Conservation (phyloP, 2,329 filamentous ascomycete genomes). For the Ceratocystis cubensis region DNA sequence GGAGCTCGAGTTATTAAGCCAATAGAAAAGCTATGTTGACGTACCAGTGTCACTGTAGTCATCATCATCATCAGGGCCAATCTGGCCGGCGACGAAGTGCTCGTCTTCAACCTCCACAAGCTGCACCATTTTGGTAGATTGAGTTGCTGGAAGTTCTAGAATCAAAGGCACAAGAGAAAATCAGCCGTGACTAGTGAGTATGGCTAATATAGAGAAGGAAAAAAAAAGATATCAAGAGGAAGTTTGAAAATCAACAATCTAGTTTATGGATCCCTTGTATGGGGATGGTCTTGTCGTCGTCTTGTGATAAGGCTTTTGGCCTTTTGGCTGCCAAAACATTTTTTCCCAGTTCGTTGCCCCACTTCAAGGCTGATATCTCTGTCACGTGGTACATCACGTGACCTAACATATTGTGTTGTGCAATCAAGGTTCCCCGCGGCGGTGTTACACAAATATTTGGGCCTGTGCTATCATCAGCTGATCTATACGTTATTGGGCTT, state of each 20-base stretch:
- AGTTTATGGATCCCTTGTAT: too few relatives aligned
- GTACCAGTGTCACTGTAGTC: conserved; percentile 90
- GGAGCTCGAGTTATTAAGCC: background rate
- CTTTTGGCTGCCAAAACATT: conserved; percentile 1
- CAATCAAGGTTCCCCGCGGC: too few relatives aligned
- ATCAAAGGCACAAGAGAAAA: background rate
- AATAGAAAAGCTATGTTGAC: conserved; percentile 24
- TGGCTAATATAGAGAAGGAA: background rate
- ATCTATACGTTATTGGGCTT: background rate
- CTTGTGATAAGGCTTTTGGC: background rate
- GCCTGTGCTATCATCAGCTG: background rate
- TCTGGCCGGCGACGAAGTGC: conserved; percentile 66
- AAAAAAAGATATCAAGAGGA: conserved; percentile 14
- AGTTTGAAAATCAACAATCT: background rate
- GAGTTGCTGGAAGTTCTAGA: background rate
- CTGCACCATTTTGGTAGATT: conserved; percentile 63
- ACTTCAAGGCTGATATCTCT: background rate
- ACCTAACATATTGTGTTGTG: fast-evolving
- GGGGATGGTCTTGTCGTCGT: background rate
- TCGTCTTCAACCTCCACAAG: conserved; percentile 95
- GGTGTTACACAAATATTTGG: background rate
- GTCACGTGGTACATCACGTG: background rate
- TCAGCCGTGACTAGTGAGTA: background rate
- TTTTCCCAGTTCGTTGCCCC: conserved; percentile 3
- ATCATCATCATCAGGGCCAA: conserved; percentile 65